Percentiles rank a stretch among this genome's conserved stretches.
Evolutionary conservation across 805 yeast genomes (phyloP).

Genomic region (Candida tammaniensis): DNA sequence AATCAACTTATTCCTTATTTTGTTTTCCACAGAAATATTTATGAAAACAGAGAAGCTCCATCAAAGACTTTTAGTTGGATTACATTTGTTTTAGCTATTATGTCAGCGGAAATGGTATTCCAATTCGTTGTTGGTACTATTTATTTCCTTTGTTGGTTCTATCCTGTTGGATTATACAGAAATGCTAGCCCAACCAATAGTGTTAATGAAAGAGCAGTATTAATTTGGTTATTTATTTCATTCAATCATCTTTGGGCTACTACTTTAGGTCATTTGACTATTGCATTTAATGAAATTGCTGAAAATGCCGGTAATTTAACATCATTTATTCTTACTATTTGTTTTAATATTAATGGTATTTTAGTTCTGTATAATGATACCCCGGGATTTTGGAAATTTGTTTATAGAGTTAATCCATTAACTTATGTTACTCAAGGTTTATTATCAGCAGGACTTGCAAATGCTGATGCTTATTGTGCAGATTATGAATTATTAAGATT

Average conservation of each 20-base stretch:
- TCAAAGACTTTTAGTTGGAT: slow-evolving; percentile 45
- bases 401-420: slow-evolving; percentile 71
- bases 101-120: slow-evolving; percentile 47
- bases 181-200: slow-evolving; percentile 54
- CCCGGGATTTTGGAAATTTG: slow-evolving; percentile 58
- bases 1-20: slow-evolving; percentile 46
- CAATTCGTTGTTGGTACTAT: slow-evolving; percentile 43
- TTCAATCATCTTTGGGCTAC: slow-evolving; percentile 25
- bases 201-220: slow-evolving; percentile 33
- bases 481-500: slow-evolving; percentile 20
- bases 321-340: slow-evolving; percentile 26
- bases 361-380: slow-evolving; percentile 34
- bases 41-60: slow-evolving; percentile 46
- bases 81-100: slow-evolving; percentile 38
- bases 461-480: slow-evolving; percentile 36
- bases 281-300: slow-evolving; percentile 28
- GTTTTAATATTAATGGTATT: slow-evolving; percentile 38
- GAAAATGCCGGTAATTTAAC: slow-evolving; percentile 36
- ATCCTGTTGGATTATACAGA: slow-evolving; percentile 47
- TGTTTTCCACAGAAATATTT: slow-evolving; percentile 39
- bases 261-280: slow-evolving; percentile 29
- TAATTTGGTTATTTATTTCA: slow-evolving; percentile 33
- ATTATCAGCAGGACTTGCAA: slow-evolving; percentile 26
- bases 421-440: slow-evolving; percentile 65
- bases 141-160: slow-evolving; percentile 51